Evolutionary conservation across 2,329 filamentous ascomycete species (phyloP), one percentile per base, ranked within the genome.

Genomic region (Fusarium burgessii): DNA sequence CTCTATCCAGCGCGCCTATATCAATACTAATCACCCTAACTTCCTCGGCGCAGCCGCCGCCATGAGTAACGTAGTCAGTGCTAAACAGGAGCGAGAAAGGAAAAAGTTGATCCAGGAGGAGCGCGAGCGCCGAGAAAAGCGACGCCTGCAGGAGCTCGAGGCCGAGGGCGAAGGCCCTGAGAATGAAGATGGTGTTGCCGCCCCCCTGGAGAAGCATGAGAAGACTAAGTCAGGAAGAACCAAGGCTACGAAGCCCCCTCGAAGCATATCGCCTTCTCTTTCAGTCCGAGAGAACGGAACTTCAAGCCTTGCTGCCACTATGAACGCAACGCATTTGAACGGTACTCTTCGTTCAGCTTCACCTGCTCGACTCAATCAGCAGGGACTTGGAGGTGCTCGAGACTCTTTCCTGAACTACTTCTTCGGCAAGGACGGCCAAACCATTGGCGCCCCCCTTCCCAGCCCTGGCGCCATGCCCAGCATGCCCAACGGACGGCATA

Each of bases 21-120:
- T 99, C 84, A 99, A 99, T 84, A 99, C 96, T 43, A 99, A 99
- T 78, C 96, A 99, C 80, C 96, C 96, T 51, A 99, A 99, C 82
- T 99, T 99, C 84, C 89, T 98, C 18, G 96, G 96, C 46, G 96
- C 96, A 18, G 95, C 96, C 25, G 95, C 95, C 38, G 96, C 96
- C 69, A 99, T 99, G 96, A 95, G 94, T 73, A 94, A 96, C 50
- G 95, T 99, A 49, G 97, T 99, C 67, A 93, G 90, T 78, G 95
- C 92, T 78, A 97, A 96, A 83, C 94, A 98, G 80, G 96, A 99
- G 73, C 92, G 94, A 74, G 95, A 99, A 82, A 92, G 94, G 81
- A 95, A 94, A 80, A 89, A 87, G 41, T 82, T 93, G 43, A 85
- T 93, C 20, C 92, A 93, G 62, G 94, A 97, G 75, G 95, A 98